A percentile compares a stretch with the other conserved stretches of the same genome.
Evolutionary conservation across 2,329 filamentous ascomycete genomes (phyloP).

Genomic region (Colletotrichum sp.): DNA sequence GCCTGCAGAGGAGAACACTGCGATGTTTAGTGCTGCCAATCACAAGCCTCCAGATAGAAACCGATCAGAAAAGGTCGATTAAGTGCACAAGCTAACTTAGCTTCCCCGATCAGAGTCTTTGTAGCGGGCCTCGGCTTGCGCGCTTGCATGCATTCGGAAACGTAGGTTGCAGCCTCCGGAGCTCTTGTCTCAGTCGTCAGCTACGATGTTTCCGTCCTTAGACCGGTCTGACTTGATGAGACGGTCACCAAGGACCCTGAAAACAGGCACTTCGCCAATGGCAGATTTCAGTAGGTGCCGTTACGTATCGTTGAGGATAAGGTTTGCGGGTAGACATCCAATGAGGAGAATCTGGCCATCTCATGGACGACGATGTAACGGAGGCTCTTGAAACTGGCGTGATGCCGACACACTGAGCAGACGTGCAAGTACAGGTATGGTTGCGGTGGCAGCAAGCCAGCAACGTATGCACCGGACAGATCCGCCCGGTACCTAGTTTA

Average conservation of each 20-base stretch:
- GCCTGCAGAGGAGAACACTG: background rate
- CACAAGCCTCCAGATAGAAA: background rate
- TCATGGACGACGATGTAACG: background rate
- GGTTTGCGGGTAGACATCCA: background rate
- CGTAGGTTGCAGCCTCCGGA: background rate
- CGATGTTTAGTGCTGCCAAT: background rate
- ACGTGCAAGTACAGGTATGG: background rate
- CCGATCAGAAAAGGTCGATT: background rate
- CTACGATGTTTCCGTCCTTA: background rate
- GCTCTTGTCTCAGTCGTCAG: background rate
- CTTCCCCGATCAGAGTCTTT: background rate
- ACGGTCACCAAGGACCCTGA: background rate
- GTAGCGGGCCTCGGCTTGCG: background rate
- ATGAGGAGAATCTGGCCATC: background rate
- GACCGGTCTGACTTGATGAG: background rate
- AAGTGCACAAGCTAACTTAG: background rate
- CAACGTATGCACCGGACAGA: background rate
- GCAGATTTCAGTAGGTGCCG: background rate
- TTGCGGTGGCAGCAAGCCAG: background rate
- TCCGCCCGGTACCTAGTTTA: background rate
- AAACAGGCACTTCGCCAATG: background rate
- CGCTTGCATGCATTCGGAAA: conserved; percentile 1
- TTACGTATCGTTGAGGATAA: background rate
- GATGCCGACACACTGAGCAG: background rate
- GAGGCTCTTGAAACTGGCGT: background rate